Evolutionary conservation across 768 basidiomycete species (phyloP).

Genomic region (Phaeotremella skinneri): DNA sequence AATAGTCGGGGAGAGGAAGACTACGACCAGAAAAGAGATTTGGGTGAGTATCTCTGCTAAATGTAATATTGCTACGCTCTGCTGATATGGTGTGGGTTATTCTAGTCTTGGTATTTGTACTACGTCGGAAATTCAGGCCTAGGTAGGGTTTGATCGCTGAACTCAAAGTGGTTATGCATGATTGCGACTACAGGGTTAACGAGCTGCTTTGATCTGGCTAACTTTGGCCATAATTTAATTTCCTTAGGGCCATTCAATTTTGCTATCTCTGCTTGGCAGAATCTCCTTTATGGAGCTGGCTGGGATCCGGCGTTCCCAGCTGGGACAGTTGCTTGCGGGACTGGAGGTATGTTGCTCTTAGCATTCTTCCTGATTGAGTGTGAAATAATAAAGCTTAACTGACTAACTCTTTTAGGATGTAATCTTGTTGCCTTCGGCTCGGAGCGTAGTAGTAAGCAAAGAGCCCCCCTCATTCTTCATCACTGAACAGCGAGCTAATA

Average conservation of each 20-base stretch:
- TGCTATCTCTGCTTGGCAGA: slow-evolving; percentile 46
- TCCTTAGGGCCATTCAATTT: slow-evolving; percentile 42
- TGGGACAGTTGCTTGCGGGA: slow-evolving; percentile 36
- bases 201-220: neutral
- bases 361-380: too few relatives aligned
- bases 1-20: slow-evolving; percentile 35
- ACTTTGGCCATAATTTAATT: neutral
- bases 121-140: slow-evolving; percentile 42
- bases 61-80: neutral
- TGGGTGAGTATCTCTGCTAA: slow-evolving; percentile 31
- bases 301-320: slow-evolving; percentile 41
- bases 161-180: neutral
- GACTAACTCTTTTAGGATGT: slow-evolving; percentile 23
- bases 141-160: slow-evolving; percentile 16
- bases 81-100: neutral
- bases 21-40: slow-evolving; percentile 40
- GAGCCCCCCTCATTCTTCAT: neutral
- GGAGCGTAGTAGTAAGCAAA: slow-evolving; percentile 32
- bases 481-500: neutral
- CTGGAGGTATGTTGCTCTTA: slow-evolving; percentile 20
- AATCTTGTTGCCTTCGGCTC: slow-evolving; percentile 32
- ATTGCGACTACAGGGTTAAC: neutral
- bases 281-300: slow-evolving; percentile 38
- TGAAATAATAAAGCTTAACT: neutral
- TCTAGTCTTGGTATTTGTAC: slow-evolving; percentile 43